Evolutionary conservation across 768 basidiomycete species (phyloP).

Genomic region (Crassisporium funariophilum): DNA sequence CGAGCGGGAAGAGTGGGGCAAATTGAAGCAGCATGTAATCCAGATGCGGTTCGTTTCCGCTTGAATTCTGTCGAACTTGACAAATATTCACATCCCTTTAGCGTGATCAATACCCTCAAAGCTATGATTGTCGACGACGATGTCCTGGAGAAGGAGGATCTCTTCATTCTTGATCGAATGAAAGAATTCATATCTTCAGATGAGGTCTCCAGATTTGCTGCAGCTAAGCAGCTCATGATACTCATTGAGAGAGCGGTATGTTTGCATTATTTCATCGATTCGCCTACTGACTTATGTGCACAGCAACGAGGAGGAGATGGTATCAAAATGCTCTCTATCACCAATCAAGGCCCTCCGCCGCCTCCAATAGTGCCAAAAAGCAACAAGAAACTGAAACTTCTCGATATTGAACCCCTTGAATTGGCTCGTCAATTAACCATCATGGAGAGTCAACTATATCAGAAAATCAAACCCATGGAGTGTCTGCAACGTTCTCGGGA

Average conservation of each 20-base stretch:
- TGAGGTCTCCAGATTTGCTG: conserved; percentile 62
- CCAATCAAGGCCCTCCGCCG: conserved; percentile 64
- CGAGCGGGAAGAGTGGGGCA: conserved; percentile 79
- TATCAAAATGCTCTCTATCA: conserved; percentile 57
- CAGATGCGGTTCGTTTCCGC: conserved; percentile 70
- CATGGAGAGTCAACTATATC: conserved; percentile 84
- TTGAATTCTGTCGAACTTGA: conserved; percentile 1
- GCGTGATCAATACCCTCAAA: conserved; percentile 90
- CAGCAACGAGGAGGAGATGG: conserved; percentile 59
- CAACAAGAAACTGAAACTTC: conserved; percentile 72
- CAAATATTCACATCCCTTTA: conserved; percentile 29
- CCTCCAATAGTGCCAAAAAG: conserved; percentile 74
- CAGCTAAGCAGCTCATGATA: conserved; percentile 73
- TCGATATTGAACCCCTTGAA: conserved; percentile 88
- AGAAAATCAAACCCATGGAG: conserved; percentile 87
- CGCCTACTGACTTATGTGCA: conserved; percentile 7
- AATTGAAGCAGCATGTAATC: conserved; percentile 84
- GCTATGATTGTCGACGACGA: conserved; percentile 85
- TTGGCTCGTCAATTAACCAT: conserved; percentile 92
- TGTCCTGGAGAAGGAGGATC: conserved; percentile 84
- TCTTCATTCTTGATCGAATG: conserved; percentile 79
- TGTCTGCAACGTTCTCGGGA: conserved; percentile 85
- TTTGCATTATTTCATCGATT: too few species aligned
- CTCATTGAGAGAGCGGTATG: conserved; percentile 82
- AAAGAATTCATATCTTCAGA: conserved; percentile 75